Conservation (phyloP, 2,329 filamentous ascomycete species). For the Penicillium sp. region DNA sequence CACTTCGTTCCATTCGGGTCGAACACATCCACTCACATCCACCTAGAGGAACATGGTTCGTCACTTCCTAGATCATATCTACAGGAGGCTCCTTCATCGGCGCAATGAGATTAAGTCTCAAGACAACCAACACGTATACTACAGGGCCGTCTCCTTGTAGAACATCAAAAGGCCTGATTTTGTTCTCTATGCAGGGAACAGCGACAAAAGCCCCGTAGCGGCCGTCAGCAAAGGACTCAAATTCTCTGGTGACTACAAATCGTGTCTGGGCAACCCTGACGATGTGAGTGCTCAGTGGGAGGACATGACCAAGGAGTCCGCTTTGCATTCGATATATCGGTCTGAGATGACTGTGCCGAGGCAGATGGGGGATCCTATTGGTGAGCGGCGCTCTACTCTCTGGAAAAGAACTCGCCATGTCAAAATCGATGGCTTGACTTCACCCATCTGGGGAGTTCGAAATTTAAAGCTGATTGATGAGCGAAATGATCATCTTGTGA, state of each 20-base stretch:
- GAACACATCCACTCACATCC: slow-evolving; percentile 5
- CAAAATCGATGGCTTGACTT: slow-evolving; percentile 19
- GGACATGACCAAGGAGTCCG: slow-evolving; percentile 22
- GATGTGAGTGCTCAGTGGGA: slow-evolving; percentile 25
- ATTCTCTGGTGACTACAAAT: slow-evolving; percentile 23
- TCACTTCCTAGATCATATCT: slow-evolving; percentile 12
- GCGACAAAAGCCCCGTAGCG: slow-evolving; percentile 13
- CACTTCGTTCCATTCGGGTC: slow-evolving; percentile 7
- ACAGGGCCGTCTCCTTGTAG: slow-evolving; percentile 12
- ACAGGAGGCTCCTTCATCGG: slow-evolving; percentile 7
- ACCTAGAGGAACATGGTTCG: slow-evolving; percentile 1
- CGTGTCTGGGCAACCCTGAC: slow-evolving; percentile 27
- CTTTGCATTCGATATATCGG: slow-evolving; percentile 21
- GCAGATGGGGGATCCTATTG: neutral
- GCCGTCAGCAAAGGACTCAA: slow-evolving; percentile 25
- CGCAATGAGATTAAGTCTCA: slow-evolving; percentile 17
- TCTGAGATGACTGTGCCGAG: slow-evolving; percentile 20
- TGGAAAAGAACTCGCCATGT: slow-evolving; percentile 30
- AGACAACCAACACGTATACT: slow-evolving; percentile 9
- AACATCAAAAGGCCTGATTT: slow-evolving; percentile 16
- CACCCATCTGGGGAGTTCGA: slow-evolving; percentile 12
- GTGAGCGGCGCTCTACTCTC: slow-evolving; percentile 18
- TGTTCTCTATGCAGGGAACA: slow-evolving; percentile 12
- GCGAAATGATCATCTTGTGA: slow-evolving; percentile 12
- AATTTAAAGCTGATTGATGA: slow-evolving; percentile 30